Conservation (phyloP, 2,329 filamentous ascomycete species). For the Alternaria atra region DNA sequence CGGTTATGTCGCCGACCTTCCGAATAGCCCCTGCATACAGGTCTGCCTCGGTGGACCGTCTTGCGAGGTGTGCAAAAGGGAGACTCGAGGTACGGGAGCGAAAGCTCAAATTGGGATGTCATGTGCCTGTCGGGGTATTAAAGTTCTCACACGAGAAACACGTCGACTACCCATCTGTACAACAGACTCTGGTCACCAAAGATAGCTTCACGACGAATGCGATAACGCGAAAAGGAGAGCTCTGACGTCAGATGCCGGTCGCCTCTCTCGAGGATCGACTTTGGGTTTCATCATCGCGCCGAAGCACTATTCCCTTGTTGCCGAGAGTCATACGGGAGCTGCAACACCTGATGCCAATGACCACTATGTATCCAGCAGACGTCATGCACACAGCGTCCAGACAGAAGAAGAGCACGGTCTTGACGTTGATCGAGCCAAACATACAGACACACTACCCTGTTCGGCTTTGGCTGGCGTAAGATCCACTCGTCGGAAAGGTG, state of each 20-base stretch:
- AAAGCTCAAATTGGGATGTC: slow-evolving; percentile 64
- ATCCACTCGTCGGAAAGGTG: slow-evolving; percentile 69
- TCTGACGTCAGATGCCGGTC: slow-evolving; percentile 61
- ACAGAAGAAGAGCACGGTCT: slow-evolving; percentile 51
- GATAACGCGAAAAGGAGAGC: slow-evolving; percentile 56
- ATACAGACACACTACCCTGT: slow-evolving; percentile 54
- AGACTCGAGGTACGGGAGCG: slow-evolving; percentile 57
- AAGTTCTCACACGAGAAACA: slow-evolving; percentile 79
- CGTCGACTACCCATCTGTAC: slow-evolving; percentile 78
- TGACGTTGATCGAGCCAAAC: slow-evolving; percentile 50
- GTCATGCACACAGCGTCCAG: slow-evolving; percentile 40
- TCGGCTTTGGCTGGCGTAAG: slow-evolving; percentile 42
- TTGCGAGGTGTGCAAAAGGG: slow-evolving; percentile 49
- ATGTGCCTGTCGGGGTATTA: slow-evolving; percentile 76
- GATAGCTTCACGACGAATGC: slow-evolving; percentile 62
- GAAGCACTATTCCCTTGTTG: slow-evolving; percentile 17
- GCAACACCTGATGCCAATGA: slow-evolving; percentile 49
- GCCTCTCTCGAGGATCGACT: slow-evolving; percentile 59
- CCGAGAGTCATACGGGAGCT: slow-evolving; percentile 33
- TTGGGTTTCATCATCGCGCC: slow-evolving; percentile 58
- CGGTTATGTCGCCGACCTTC: slow-evolving; percentile 71
- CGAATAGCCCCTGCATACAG: slow-evolving; percentile 62
- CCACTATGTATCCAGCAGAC: slow-evolving; percentile 37
- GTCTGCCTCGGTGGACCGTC: slow-evolving; percentile 27
- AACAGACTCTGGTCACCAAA: slow-evolving; percentile 72